A percentile compares a stretch with the other conserved stretches of the same genome.
Conservation (phyloP, 2,329 filamentous ascomycete genomes). For the Chaetomium olivaceum region DNA sequence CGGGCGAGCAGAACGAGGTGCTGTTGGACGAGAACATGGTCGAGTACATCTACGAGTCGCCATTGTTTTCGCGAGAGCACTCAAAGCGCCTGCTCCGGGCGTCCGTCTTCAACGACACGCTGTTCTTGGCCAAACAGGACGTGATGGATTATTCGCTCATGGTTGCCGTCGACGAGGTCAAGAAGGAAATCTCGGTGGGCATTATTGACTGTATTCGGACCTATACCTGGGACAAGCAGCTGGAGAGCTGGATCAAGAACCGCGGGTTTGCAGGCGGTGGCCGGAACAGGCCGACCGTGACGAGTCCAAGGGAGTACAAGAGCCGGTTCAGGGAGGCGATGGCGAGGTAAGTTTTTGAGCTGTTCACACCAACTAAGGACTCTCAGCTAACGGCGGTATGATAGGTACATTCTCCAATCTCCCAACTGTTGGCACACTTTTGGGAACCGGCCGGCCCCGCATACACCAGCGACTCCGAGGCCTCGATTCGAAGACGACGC, state of each 20-base stretch:
- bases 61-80: conserved; percentile 91
- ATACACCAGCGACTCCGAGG: conserved; percentile 27
- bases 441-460: conserved; percentile 36
- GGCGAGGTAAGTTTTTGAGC: conserved; percentile 66
- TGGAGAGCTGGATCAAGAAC: conserved; percentile 99
- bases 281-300: conserved; percentile 87
- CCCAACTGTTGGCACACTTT: conserved; percentile 78
- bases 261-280: conserved; percentile 77
- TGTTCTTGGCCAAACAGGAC: conserved; percentile 91
- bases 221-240: conserved; percentile 99
- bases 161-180: conserved; percentile 91
- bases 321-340: conserved; percentile 94
- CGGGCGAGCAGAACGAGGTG: conserved; percentile 94
- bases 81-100: conserved; percentile 90
- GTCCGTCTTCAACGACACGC: conserved; percentile 95
- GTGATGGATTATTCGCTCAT: conserved; percentile 99
- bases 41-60: conserved; percentile 97
- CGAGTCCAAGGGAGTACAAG: conserved; percentile 96
- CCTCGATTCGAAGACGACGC: conserved; percentile 30
- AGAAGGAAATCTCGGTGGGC: conserved; percentile 90
- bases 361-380: neutral
- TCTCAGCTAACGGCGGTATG: conserved; percentile 6
- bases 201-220: conserved; percentile 99
- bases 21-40: conserved; percentile 98
- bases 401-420: conserved; percentile 69